Evolutionary conservation across 2,329 filamentous ascomycete genomes (phyloP), one percentile per base, ranked within the genome.

Genomic region (Pseudohalonectria lignicola): DNA sequence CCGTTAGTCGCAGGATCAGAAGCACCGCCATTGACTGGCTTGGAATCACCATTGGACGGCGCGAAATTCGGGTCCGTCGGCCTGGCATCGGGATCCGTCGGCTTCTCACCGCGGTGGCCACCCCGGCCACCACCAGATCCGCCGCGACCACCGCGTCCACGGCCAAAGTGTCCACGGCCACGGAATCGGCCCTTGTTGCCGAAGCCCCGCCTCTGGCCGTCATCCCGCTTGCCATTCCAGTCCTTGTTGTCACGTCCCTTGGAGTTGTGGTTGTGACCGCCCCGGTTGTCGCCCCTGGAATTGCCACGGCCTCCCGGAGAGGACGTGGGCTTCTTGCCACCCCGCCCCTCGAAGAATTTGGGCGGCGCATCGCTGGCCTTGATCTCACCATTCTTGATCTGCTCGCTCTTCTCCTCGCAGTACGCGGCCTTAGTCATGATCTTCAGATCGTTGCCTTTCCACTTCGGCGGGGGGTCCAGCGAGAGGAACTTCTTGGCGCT

Each of bases 371-470:
- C 56, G 50, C 66, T 76, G 43, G 81, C 75, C 54, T 77, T 66
- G 34, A 86, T 66, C 52, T 76, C 77, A 43, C 85, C 84, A 31
- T 77, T 71, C 48, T 75, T 69, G 51, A 90, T 88, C 28, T 83
- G 74, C 39, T 77, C 64, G 41, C 69, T 71, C 67, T 90, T 90
- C 59, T 80, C 76, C n/a, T 81, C 71, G 47, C 83, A 81, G 60
- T 98, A 98, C 15, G 77, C 82, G 52, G 76, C 75, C 79, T 98
- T 98, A 61, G 77, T 79, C 77, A 86, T 88, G 64, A 92, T 80
- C 55, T 79, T 65, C 37, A 96, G 70, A 25, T 86, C 79, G 47
- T 84, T 70, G 37, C 73, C 87, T 59, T 94, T 79, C 78, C 79
- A 98, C 57, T 80, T 76, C 42, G 92, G 92, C 59, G 82, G 79